Evolutionary conservation across 805 yeast species (phyloP).

Genomic region (Kodamaea restingae): DNA sequence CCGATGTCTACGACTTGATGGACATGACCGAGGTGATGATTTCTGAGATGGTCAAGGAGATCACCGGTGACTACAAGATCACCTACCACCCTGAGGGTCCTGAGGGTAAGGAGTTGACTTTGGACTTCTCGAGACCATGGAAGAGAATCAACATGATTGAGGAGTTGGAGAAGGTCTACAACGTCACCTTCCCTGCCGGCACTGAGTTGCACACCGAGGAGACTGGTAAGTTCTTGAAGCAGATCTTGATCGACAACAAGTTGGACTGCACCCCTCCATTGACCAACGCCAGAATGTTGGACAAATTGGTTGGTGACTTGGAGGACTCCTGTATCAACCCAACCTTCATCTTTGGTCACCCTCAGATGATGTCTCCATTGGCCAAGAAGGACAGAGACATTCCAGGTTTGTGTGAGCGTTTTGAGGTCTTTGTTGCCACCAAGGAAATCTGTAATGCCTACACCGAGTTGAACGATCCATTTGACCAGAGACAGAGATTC

Average conservation of each 20-base stretch:
- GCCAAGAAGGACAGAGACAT: slow-evolving; percentile 91
- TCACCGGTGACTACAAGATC: slow-evolving; percentile 84
- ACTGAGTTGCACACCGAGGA: slow-evolving; percentile 91
- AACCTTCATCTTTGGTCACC: slow-evolving; percentile 96
- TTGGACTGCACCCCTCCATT: slow-evolving; percentile 88
- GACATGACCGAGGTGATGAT: slow-evolving; percentile 88
- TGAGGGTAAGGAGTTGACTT: slow-evolving; percentile 68
- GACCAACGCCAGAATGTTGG: slow-evolving; percentile 98
- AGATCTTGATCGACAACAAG: slow-evolving; percentile 70
- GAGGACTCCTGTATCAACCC: slow-evolving; percentile 96
- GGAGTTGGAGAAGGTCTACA: slow-evolving; percentile 81
- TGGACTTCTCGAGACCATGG: slow-evolving; percentile 96
- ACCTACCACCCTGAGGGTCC: slow-evolving; percentile 94
- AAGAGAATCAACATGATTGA: slow-evolving; percentile 97
- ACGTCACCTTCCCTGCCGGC: slow-evolving; percentile 92
- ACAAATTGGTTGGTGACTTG: slow-evolving; percentile 93
- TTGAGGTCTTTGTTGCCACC: slow-evolving; percentile 97
- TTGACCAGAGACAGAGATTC: slow-evolving; percentile 94
- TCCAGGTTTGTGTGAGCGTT: slow-evolving; percentile 96
- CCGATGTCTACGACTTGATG: slow-evolving; percentile 95
- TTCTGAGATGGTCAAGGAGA: slow-evolving; percentile 95
- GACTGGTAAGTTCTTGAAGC: slow-evolving; percentile 86
- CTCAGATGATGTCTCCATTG: slow-evolving; percentile 99
- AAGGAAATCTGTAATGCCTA: slow-evolving; percentile 98
- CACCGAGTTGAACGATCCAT: slow-evolving; percentile 98